Percentiles rank a stretch among this genome's conserved stretches.
These are phyloP conservation scores for Wickerhamomyces bisporus DNA, from an alignment of 805 yeast species.

Conservation along the genomic window DNA sequence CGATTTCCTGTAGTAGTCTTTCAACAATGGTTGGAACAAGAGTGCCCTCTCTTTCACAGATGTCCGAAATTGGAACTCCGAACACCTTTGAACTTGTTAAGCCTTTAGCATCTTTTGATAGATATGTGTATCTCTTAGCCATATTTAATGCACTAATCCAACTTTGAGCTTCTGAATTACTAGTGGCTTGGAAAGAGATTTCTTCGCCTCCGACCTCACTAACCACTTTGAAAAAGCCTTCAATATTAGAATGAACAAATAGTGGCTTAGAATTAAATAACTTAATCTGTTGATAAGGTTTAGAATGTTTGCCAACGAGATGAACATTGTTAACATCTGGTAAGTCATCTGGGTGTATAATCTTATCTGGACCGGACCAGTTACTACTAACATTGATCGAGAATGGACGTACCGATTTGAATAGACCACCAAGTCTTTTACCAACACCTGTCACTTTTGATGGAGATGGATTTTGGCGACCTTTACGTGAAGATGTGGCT, in stretches of 20 bases:
- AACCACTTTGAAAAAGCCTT: slow-evolving; percentile 39
- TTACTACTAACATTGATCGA: slow-evolving; percentile 42
- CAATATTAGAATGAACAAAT: slow-evolving; percentile 31
- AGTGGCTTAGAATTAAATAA: slow-evolving; percentile 36
- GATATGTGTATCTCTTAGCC: slow-evolving; percentile 37
- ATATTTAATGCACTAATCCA: slow-evolving; percentile 55
- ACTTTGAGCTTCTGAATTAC: slow-evolving; percentile 57
- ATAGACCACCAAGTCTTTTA: slow-evolving; percentile 52
- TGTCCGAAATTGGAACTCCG: slow-evolving; percentile 77
- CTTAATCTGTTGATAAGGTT: slow-evolving; percentile 45
- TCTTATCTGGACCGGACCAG: slow-evolving; percentile 37
- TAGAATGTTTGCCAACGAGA: slow-evolving; percentile 32
- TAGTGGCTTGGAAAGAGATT: slow-evolving; percentile 60
- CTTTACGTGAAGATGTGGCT: slow-evolving; percentile 11
- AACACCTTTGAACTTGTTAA: slow-evolving; percentile 52
- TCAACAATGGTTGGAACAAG: slow-evolving; percentile 62
- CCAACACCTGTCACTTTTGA: slow-evolving; percentile 25
- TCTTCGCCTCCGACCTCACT: slow-evolving; percentile 44
- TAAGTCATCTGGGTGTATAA: slow-evolving; percentile 47
- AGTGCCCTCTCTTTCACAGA: slow-evolving; percentile 67
- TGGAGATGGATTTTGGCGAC: slow-evolving; percentile 17
- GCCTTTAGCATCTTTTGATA: slow-evolving; percentile 35
- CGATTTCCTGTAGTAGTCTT: slow-evolving; percentile 68
- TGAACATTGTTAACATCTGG: slow-evolving; percentile 48
- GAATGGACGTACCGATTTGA: slow-evolving; percentile 56